Base-by-base conservation (phyloP, 768 basidiomycete species). In the Pulveroboletus frians region DNA sequence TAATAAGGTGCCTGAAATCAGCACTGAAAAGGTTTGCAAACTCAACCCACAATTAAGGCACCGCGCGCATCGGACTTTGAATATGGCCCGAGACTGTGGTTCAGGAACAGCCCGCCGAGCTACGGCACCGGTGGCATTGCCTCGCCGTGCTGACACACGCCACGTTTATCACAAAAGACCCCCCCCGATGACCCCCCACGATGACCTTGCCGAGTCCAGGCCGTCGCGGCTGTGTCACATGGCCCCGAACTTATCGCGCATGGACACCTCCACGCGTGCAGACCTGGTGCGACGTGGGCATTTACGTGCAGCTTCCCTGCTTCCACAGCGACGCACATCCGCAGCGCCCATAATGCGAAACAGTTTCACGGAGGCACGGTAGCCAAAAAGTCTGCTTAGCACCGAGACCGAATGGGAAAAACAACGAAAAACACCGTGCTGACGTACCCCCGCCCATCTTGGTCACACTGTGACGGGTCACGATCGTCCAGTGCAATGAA, bases 101-200 rank as follows among this genome's bases (percentile, higher is more conserved):
- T 65, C 67, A 67, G 66, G 66, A 53, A 69, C 67, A 57, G 43
- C 61, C 56, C 63, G 65, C 65, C 66, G 65, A 62, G 48, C 65
- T 56, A 69, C 66, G 66, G 66, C 66, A 69, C 66, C 67, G 66
- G 59, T 46, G 44, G 49, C 52, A 56, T 51, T 59, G 53, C 50
- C 57, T 60, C 50, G 47, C 62, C 53, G 59, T 56, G 34, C 34
- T 35, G 35, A 36, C 35, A 17, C n/a, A 35, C 4, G 34, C 34
- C 34, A 35, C 34, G 34, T 35, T 35, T 52, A 61, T 52, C 60
- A 49, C 43, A 21, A 6, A 14, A 32, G 29, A 51, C 62, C 63
- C 61, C 63, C 23, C 52, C 59, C n/a, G 3, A 31, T 20, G 45
- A 60, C 58, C 60, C 53, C 23, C 59, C 57, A 31, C 49, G 37